These are phyloP conservation scores for Fusarium metavorans DNA, from an alignment of 2,329 filamentous ascomycete species.

Conservation along the genomic window DNA sequence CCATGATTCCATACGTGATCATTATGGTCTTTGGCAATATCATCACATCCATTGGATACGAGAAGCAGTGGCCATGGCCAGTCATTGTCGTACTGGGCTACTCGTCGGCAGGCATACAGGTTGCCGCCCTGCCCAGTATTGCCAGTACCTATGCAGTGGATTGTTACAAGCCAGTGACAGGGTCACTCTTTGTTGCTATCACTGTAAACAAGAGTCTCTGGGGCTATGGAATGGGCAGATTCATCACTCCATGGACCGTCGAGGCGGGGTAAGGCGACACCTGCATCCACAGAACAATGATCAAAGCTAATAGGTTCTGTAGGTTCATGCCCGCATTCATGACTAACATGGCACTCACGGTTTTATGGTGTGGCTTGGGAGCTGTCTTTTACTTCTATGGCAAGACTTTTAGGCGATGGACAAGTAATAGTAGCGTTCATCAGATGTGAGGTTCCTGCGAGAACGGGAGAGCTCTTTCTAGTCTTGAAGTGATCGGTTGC, in stretches of 20 bases:
- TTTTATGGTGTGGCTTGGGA: neutral
- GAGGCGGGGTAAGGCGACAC: constrained; percentile 9
- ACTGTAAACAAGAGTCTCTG: constrained; percentile 27
- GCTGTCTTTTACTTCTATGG: constrained; percentile 14
- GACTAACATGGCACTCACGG: constrained; percentile 10
- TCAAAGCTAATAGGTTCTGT: neutral
- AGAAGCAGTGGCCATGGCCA: constrained; percentile 61
- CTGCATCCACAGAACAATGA: neutral
- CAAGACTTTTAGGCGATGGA: constrained; percentile 10
- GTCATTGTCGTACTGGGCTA: constrained; percentile 63
- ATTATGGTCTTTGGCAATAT: constrained; percentile 51
- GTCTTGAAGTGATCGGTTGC: neutral
- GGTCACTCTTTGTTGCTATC: constrained; percentile 17
- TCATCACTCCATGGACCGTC: constrained; percentile 18
- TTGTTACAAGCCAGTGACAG: constrained; percentile 63
- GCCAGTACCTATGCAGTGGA: constrained; percentile 72
- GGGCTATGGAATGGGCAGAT: constrained; percentile 21
- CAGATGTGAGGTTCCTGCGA: neutral
- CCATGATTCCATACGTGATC: neutral
- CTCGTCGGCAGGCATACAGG: constrained; percentile 48
- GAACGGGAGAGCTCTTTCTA: neutral
- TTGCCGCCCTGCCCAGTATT: constrained; percentile 67
- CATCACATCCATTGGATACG: constrained; percentile 53
- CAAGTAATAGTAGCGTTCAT: constrained; percentile 10
- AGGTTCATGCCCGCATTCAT: constrained; percentile 10